Base-by-base conservation (phyloP, 345 rosid species). In the Arabidopsis suecica region DNA sequence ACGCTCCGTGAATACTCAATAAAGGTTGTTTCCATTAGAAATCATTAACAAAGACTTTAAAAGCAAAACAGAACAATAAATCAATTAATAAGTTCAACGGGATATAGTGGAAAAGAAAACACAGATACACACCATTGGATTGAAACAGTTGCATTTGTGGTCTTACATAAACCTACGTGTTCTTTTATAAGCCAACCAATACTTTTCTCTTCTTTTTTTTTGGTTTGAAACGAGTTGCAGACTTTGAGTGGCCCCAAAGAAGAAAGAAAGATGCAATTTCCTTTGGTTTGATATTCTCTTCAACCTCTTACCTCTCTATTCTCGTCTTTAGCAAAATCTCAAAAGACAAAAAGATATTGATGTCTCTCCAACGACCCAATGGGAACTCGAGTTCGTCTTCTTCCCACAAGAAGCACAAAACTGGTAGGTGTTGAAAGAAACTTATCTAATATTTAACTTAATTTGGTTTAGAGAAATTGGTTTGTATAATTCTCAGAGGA, bases 401-500 rank as follows among this genome's bases (percentile, higher is more conserved):
- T 49, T 50, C 62, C 32, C 68, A 61, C 6, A 78, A 71, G 49
- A 78, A 65, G 49, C 62, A 78, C 62, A 71, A 71, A 49, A 57
- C 68, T 71, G 77, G 77, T 78, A 58, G 2, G 37, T 44, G 16
- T 20, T 2, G 12, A 3, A 9, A 4, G 13, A 28, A 61, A 61
- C 1, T 20, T 10, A 16, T 44, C 45, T 12, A 10, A 0, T 7
- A 1, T 23, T 42, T 16, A 38, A 4, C 18, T 53, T 48, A 37
- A 13, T 20, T 36, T 34, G 20, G 7, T 42, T 30, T 18, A 22
- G 40, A 33, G 62, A 68, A 33, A 12, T 25, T 45, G 60, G 40
- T 22, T 61, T 72, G 6, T 45, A 45, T 58, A 23, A 34, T 8
- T 32, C 18, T 20, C 56, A 34, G 96, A 88, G 79, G 96, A 88